Evolutionary conservation across 148 eudicot species (phyloP), one percentile per base, ranked within the genome.

Genomic region (Beta vulgaris): DNA sequence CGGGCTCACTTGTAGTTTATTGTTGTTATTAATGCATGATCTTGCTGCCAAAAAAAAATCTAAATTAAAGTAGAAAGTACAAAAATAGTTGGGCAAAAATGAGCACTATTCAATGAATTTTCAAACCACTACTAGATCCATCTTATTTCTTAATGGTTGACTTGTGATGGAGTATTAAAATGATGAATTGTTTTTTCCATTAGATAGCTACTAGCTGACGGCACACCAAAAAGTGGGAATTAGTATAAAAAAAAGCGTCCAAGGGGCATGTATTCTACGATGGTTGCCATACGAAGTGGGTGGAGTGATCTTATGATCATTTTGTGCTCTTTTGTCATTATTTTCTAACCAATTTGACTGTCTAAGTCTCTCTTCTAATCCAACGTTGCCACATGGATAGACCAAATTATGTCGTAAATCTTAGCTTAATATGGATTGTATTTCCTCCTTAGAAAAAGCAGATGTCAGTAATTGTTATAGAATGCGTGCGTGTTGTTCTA

Each of bases 181-280:
- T n/a, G n/a, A n/a, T n/a, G n/a, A n/a, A n/a, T 46, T 8, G 51
- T 12, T 12, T 46, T 46, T 46, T 8, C 14, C 48, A 43, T 2
- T 43, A 9, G 48, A 43, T 9, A 43, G 10, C 26, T 51, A 0
- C 5, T 6, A 19, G 7, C 6, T 65, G 69, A 65, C 49, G 69
- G 32, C 69, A 11, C 69, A 63, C 43, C 25, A 21, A 62, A 62
- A 63, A 35, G 68, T 4, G 3, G 32, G 64, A 59, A 29, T n/a
- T n/a, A n/a, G n/a, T n/a, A 59, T 53, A 19, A 59, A 2, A 6
- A 34, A 63, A 35, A 18, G 68, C 42, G 42, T 32, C 35, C 35
- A 63, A 63, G 42, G 32, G 67, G 67, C 42, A 62, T 62, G 67
- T 39, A 66, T 40, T 64, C 46, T 37, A 40, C 69, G 35, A 18